Percentiles rank a stretch among this genome's conserved stretches.
Conservation (phyloP, 2,329 filamentous ascomycete species). For the Xylaria sp. region DNA sequence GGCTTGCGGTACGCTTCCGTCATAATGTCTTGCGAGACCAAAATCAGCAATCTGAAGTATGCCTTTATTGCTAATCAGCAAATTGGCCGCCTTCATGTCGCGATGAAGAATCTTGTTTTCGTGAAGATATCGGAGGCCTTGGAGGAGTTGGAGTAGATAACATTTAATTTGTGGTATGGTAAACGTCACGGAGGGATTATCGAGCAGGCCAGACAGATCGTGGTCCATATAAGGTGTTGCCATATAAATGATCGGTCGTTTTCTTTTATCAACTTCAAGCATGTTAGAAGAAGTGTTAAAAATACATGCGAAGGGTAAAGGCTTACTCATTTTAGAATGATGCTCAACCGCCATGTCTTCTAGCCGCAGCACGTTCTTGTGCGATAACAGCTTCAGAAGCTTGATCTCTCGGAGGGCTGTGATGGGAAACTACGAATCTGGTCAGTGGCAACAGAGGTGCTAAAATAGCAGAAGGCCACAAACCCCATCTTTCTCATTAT, state of each 20-base stretch:
- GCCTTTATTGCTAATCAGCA: slow-evolving; percentile 93
- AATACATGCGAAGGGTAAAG: neutral
- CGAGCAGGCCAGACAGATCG: slow-evolving; percentile 93
- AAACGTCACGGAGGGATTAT: slow-evolving; percentile 89
- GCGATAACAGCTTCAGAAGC: slow-evolving; percentile 91
- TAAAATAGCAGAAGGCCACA: slow-evolving; percentile 39
- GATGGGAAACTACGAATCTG: slow-evolving; percentile 77
- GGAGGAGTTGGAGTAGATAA: slow-evolving; percentile 91
- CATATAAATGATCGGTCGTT: slow-evolving; percentile 94
- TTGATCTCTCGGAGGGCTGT: slow-evolving; percentile 98
- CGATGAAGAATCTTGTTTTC: slow-evolving; percentile 88
- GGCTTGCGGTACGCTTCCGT: slow-evolving; percentile 77
- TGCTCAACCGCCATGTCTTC: slow-evolving; percentile 97
- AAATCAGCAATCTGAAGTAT: slow-evolving; percentile 98
- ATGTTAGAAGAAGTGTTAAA: slow-evolving; percentile 33
- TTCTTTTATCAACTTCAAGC: slow-evolving; percentile 73
- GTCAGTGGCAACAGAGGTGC: slow-evolving; percentile 26
- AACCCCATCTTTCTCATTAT: slow-evolving; percentile 97
- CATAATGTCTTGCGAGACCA: slow-evolving; percentile 90
- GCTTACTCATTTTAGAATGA: slow-evolving; percentile 44
- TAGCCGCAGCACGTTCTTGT: slow-evolving; percentile 83
- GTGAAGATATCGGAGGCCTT: slow-evolving; percentile 89
- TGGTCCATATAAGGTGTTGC: slow-evolving; percentile 99
- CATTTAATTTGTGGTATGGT: slow-evolving; percentile 94
- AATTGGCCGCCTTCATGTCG: slow-evolving; percentile 98